Base-by-base conservation (phyloP, 169 alveolate species). In the Blepharisma undulans region DNA sequence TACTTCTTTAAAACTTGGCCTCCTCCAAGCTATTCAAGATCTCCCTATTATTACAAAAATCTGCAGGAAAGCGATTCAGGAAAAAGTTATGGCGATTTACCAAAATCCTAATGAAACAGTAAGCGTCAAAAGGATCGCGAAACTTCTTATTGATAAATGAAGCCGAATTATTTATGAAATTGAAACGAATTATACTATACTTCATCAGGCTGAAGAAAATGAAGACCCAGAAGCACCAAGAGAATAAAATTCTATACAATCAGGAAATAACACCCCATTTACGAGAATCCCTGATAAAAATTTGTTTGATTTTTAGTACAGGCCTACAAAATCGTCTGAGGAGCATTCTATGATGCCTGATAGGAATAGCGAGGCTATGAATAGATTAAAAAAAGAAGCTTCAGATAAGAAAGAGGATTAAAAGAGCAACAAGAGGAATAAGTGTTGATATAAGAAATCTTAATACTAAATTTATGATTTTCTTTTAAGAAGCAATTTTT, bases 241-340 rank as follows among this genome's bases (percentile, higher is more conserved):
- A n/a, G 36, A 25, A 25, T 25, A n/a, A 82, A 33, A 59, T 22
- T 16, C 12, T 79, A n/a, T 16, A 25, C 60, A 79, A 27, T 33
- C 84, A 76, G 30, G 84, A 76, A 25, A 33, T n/a, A 16, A 30
- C 8, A 30, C 87, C 18, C 18, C 29, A 8, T 33, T 25, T 10
- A 82, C 78, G 16, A 82, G 77, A 82, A 21, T 82, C 18, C 89
- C 89, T 22, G 77, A 82, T 32, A 32, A 25, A 36, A 32, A 32
- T 7, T 16, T 82, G 18, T 82, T 82, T 59, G 77, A 82, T 59
- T 82, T 82, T 32, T 34, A 82, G 48, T n/a, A 48, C 36, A 33
- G 77, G 60, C 89, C 89, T 6, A 36, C 60, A 5, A 36, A 36
- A n/a, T 36, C 60, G 60, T 36, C 60, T 36, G 60, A 36, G 60